Evolutionary conservation across 2,329 filamentous ascomycete genomes (phyloP).

Genomic region (Cladorrhinum sp.): DNA sequence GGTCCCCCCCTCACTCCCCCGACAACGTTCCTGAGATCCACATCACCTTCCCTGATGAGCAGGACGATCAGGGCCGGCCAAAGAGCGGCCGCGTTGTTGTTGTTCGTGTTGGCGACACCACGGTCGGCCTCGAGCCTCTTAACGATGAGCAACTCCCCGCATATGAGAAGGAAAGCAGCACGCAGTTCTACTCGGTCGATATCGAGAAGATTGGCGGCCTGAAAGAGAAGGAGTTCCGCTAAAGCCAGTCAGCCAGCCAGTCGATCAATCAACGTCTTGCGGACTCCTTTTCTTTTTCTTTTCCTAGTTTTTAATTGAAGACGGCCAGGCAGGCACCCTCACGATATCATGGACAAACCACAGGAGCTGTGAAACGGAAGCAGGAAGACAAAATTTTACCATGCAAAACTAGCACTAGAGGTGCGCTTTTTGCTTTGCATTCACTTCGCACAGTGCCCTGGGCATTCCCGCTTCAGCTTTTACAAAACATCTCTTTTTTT

Average conservation of each 20-base stretch:
- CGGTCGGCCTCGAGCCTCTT: conserved; percentile 84
- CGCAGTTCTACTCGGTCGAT: conserved; percentile 88
- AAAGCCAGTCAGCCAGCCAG: conserved; percentile 8
- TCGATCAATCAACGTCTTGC: background rate
- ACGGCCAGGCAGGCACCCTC: background rate
- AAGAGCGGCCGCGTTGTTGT: conserved; percentile 87
- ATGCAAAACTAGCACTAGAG: conserved; percentile 1
- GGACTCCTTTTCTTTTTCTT: background rate
- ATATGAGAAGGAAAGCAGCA: conserved; percentile 77
- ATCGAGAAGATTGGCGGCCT: conserved; percentile 91
- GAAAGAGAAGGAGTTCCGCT: conserved; percentile 72
- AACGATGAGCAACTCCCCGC: conserved; percentile 78
- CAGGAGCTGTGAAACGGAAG: conserved; percentile 3
- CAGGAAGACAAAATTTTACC: conserved; percentile 3
- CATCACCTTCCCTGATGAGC: conserved; percentile 96
- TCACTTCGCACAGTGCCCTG: background rate
- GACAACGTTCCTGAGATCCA: conserved; percentile 90
- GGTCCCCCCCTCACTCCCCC: conserved; percentile 72
- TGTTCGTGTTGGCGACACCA: conserved; percentile 83
- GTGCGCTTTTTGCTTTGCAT: background rate
- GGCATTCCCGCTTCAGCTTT: background rate
- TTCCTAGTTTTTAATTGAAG: background rate
- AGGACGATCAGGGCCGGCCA: conserved; percentile 77
- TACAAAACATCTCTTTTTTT: background rate
- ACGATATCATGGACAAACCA: conserved; percentile 7